Base-by-base conservation (phyloP, 768 basidiomycete species). In the Lentinus brumalis region DNA sequence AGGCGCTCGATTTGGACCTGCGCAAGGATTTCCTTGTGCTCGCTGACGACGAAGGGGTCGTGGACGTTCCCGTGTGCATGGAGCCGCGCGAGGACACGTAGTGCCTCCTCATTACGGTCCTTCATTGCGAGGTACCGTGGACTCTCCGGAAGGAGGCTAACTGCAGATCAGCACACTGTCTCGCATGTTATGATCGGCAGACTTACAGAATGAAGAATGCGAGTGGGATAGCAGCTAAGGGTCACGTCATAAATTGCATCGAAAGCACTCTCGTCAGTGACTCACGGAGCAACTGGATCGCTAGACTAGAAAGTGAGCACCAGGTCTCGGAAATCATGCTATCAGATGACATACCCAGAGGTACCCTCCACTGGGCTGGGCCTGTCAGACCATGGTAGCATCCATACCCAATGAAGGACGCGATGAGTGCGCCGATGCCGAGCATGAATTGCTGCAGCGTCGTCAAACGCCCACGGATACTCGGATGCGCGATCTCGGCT, bases 401-500 rank as follows among this genome's bases (percentile, higher is more conserved):
- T 3, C 65, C 66, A 54, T 69, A 69, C 6, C 68, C 68, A 21
- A 69, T 66, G 59, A 69, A 83, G 2, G 81, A 83, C 15, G 82
- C 83, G 55, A 76, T 70, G 66, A 85, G 78, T 8, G 83, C 79
- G 73, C 67, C 61, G 65, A 71, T 57, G 44, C 81, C 81, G 8
- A 83, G 69, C 81, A 81, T 83, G 65, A 82, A 80, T 62, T 82
- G 82, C 68, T 83, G 82, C 35, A 84, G 71, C 4, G 82, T 83
- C 2, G 81, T 83, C 41, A 83, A 72, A 16, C 81, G 75, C 10
- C 83, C 83, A n/a, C 82, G 76, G 45, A 83, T 83, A 71, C 79
- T 80, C 0, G 83, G 82, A 59, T 83, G 82, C 2, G 83, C 81
- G 53, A 86, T 85, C 70, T 85, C 83, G 16, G 83, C 79, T 73